A percentile compares a stretch with the other conserved stretches of the same genome.
Conservation (phyloP, 345 rosid species). For the Bretschneidera sinensis region DNA sequence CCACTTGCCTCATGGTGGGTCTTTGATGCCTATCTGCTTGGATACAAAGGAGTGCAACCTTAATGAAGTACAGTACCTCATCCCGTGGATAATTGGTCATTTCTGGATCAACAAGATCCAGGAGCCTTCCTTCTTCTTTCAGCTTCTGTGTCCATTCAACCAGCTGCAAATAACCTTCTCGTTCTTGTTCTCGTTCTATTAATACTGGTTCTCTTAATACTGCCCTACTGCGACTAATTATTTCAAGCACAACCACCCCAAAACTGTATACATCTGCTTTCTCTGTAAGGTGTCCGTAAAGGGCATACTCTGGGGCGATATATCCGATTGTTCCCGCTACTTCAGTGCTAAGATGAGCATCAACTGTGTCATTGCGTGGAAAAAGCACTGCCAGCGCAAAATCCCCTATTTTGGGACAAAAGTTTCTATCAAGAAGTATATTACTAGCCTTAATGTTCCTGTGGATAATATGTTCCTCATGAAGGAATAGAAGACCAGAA, state of each 20-base stretch:
- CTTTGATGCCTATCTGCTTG: conserved; percentile 67
- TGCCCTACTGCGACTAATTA: conserved; percentile 78
- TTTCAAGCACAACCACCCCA: conserved; percentile 79
- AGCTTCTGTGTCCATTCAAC: conserved; percentile 97
- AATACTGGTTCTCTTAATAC: conserved; percentile 77
- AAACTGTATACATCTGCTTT: conserved; percentile 96
- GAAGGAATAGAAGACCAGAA: conserved; percentile 61
- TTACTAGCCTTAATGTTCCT: conserved; percentile 83
- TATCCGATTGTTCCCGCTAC: conserved; percentile 88
- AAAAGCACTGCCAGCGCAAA: conserved; percentile 74
- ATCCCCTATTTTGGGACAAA: conserved; percentile 68
- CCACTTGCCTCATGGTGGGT: conserved; percentile 79
- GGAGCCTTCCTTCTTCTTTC: conserved; percentile 56
- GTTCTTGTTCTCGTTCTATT: too few relatives aligned
- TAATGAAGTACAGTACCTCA: conserved; percentile 60
- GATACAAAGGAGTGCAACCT: conserved; percentile 79
- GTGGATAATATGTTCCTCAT: conserved; percentile 61
- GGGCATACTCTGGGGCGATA: conserved; percentile 93
- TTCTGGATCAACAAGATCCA: conserved; percentile 69
- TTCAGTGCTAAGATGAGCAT: conserved; percentile 69
- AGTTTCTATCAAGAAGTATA: conserved; percentile 53
- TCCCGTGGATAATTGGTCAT: conserved; percentile 48
- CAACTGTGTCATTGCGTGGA: conserved; percentile 68
- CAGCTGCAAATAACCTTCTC: conserved; percentile 53
- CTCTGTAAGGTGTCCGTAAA: conserved; percentile 76